Evolutionary conservation across 306 rosid species (phyloP), one percentile per base, ranked within the genome.

Genomic region (Luffa acutangula): DNA sequence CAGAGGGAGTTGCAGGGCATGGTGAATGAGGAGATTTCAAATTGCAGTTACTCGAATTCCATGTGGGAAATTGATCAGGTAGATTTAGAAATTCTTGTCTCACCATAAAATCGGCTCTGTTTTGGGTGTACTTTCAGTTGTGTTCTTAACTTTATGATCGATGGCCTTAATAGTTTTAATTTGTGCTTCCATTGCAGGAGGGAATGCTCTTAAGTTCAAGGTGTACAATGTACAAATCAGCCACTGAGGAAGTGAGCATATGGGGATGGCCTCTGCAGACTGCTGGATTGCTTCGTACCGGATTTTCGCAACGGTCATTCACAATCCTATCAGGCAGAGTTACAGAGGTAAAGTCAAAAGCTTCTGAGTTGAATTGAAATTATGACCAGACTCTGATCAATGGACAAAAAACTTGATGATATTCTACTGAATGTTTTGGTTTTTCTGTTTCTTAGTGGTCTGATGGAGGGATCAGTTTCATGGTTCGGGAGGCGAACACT

Each of bases 231-330:
- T 88, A 82, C 88, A 90, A 93, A 85, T 88, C 99, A 65, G 89
- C 88, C 58, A 81, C 65, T 7, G 97, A 93, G 84, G 88, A 91
- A 85, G 89, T 95, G 73, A 20, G 91, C 80, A 75, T 93, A 6
- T 93, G 97, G 99, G 99, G 97, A 15, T 95, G 99, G 97, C 97
- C 99, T 45, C 71, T 93, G 85, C 99, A 93, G 86, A 93, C 99
- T 3, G 92, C 97, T 37, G 99, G 99, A 51, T 80, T 95, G 84
- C 91, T 93, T 75, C 84, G 85, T 15, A 82, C 84, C 25, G 91
- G 91, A 5, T 81, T 89, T 80, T 93, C 99, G 59, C 74, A 53
- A 17, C 81, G 88, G 72, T 80, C 94, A 36, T 85, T 89, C 82
- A 85, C 92, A 25, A 77, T 95, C 83, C 74, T 95, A 76, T 88